Evolutionary conservation across 2,329 filamentous ascomycete genomes (phyloP).

Genomic region (Neofusicoccum kwambonambiense): DNA sequence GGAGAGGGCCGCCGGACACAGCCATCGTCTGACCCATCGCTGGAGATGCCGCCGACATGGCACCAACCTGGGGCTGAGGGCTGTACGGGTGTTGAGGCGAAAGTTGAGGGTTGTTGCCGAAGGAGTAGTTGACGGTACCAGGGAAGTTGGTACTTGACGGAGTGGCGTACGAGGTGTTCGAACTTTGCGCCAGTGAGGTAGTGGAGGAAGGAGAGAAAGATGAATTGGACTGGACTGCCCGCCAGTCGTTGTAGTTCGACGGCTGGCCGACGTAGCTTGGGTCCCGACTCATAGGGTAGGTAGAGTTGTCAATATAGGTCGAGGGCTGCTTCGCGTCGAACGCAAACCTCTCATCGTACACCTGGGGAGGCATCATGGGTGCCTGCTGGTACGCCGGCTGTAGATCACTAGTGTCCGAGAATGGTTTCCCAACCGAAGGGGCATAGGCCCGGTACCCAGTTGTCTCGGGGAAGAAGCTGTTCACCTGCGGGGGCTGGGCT

Average conservation of each 20-base stretch:
- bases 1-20: neutral
- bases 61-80: constrained; percentile 4
- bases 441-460: neutral
- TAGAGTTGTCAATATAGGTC: constrained; percentile 3
- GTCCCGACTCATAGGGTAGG: constrained; percentile 16
- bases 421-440: neutral
- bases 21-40: constrained; percentile 7
- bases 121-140: constrained; percentile 13
- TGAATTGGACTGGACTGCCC: constrained; percentile 9
- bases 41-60: constrained; percentile 12
- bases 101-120: constrained; percentile 10
- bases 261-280: constrained; percentile 14
- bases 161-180: constrained; percentile 7
- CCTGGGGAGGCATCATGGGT: constrained; percentile 13
- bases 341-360: constrained; percentile 7
- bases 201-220: constrained; percentile 10
- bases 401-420: neutral
- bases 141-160: constrained; percentile 15
- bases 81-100: constrained; percentile 12
- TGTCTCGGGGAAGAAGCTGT: constrained; percentile 1
- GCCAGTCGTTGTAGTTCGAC: constrained; percentile 15
- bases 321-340: constrained; percentile 13
- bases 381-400: constrained; percentile 10
- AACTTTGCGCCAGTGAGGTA: constrained; percentile 13
- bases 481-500: neutral